A percentile compares a stretch with the other conserved stretches of the same genome.
Conservation (phyloP, 176 grass and related monocot species). For the Calamus simplicifolius region DNA sequence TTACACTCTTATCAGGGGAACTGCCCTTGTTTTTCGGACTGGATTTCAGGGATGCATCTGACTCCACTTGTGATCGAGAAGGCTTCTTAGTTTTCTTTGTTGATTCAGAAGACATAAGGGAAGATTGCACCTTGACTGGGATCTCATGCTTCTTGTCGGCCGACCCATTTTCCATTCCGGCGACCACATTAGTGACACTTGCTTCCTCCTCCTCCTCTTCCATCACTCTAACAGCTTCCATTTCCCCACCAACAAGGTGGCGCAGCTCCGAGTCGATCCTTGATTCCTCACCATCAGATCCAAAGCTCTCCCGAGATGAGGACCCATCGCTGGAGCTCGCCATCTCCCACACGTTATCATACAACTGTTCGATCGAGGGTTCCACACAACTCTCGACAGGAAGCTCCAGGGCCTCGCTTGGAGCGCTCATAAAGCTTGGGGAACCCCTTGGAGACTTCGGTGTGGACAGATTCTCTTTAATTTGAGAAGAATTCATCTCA, state of each 20-base stretch:
- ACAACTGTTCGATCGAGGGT: slow-evolving; percentile 87
- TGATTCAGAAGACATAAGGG: slow-evolving; percentile 32
- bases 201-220: slow-evolving; percentile 58
- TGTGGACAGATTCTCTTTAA: slow-evolving; percentile 40
- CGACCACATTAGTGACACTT: background rate
- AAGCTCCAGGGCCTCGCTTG: slow-evolving; percentile 56
- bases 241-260: slow-evolving; percentile 92
- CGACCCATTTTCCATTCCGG: slow-evolving; percentile 5
- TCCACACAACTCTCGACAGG: slow-evolving; percentile 28
- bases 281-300: slow-evolving; percentile 80
- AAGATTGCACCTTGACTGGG: slow-evolving; percentile 32
- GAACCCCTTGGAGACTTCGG: slow-evolving; percentile 35
- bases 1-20: slow-evolving; percentile 36
- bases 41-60: slow-evolving; percentile 31
- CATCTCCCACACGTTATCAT: slow-evolving; percentile 95
- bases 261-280: slow-evolving; percentile 91
- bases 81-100: slow-evolving; percentile 58
- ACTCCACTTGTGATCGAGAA: slow-evolving; percentile 40
- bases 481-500: slow-evolving; percentile 35
- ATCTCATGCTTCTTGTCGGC: slow-evolving; percentile 22
- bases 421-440: slow-evolving; percentile 29
- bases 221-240: slow-evolving; percentile 87
- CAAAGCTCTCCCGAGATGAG: slow-evolving; percentile 56
- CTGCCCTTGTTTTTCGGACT: slow-evolving; percentile 30
- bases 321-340: slow-evolving; percentile 77